Conservation (phyloP, 2,329 filamentous ascomycete genomes). For the Hymenoscyphus fraxineus region DNA sequence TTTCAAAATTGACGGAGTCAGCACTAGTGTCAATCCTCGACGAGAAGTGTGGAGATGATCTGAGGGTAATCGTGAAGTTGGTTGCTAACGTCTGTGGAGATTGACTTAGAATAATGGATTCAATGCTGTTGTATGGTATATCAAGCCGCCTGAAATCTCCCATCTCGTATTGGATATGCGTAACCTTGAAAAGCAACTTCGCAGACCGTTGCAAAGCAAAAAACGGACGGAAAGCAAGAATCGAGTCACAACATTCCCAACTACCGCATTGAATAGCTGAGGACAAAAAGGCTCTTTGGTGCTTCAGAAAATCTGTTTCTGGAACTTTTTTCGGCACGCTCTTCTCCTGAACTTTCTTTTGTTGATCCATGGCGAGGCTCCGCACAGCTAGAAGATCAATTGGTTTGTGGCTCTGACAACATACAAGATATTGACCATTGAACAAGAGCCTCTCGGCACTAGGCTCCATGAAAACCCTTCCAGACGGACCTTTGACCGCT, state of each 20-base stretch:
- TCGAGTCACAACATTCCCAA: not conserved
- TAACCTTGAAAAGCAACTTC: slow-evolving; percentile 3
- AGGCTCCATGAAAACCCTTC: not conserved
- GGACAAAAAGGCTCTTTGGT: not conserved
- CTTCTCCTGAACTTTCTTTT: not conserved
- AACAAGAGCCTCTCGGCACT: not conserved
- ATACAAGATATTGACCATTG: not conserved
- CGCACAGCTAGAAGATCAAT: not conserved
- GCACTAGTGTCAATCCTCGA: not conserved
- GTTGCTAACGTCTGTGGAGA: too few species aligned
- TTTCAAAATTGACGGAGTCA: not conserved
- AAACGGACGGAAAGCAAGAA: not conserved
- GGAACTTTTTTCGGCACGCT: not conserved
- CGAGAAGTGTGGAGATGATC: not conserved
- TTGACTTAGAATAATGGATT: not conserved
- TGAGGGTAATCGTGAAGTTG: not conserved
- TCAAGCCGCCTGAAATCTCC: not conserved
- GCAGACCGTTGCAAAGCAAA: not conserved
- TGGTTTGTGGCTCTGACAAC: not conserved
- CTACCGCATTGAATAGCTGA: not conserved
- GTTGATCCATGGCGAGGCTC: not conserved
- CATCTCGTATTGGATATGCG: not conserved
- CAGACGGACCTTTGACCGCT: not conserved
- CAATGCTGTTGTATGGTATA: not conserved
- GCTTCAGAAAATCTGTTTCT: not conserved